Percentiles rank a stretch among this genome's conserved stretches.
phyloP scores from a whole-genome alignment of 768 basidiomycete genomes.

The Phaeotremella skinneri region DNA sequence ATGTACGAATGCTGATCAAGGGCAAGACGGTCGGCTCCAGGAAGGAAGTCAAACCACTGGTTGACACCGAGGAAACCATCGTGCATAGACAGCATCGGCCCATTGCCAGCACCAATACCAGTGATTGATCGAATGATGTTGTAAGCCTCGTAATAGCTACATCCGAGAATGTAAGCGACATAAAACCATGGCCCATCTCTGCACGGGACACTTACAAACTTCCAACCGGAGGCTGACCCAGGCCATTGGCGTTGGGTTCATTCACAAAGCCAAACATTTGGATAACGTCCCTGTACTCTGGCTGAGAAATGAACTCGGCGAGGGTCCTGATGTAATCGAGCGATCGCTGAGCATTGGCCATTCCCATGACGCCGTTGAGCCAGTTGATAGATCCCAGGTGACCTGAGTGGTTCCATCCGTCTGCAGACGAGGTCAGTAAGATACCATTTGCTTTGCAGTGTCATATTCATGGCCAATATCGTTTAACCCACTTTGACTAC shows the following conservation, averaged over 20 bases:
- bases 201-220: conserved; percentile 33
- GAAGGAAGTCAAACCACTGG: conserved; percentile 57
- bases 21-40: conserved; percentile 39
- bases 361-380: conserved; percentile 72
- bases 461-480: background rate
- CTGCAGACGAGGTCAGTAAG: conserved; percentile 1
- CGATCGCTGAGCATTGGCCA: conserved; percentile 87
- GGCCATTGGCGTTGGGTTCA: conserved; percentile 45
- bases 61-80: conserved; percentile 63
- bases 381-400: conserved; percentile 57
- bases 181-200: background rate
- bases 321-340: conserved; percentile 87
- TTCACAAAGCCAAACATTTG: conserved; percentile 51
- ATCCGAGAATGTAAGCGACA: background rate
- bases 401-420: conserved; percentile 97
- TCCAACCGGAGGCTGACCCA: conserved; percentile 44
- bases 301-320: conserved; percentile 74
- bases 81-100: conserved; percentile 62
- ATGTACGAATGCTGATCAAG: conserved; percentile 50
- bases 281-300: conserved; percentile 45
- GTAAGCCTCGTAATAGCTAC: conserved; percentile 53
- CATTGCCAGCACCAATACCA: conserved; percentile 67
- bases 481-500: conserved; percentile 46
- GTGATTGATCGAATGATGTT: conserved; percentile 69
- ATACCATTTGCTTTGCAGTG: background rate